Evolutionary conservation across 139 green algal species (phyloP).

Genomic region (Eudorina sp.): DNA sequence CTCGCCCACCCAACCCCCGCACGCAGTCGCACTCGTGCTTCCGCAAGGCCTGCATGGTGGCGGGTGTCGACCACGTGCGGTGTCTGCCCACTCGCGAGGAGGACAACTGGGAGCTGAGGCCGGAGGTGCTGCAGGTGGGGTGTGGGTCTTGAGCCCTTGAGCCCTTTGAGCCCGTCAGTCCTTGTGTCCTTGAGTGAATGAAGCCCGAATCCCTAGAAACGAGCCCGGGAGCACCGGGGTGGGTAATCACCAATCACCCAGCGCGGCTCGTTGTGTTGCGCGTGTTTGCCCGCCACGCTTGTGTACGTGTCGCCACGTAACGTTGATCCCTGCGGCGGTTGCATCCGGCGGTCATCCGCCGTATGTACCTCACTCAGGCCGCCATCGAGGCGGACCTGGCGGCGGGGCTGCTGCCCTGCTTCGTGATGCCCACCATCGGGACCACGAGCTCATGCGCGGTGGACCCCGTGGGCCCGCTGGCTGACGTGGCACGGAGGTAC

Average conservation of each 20-base stretch:
- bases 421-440: constrained; percentile 78
- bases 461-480: constrained; percentile 71
- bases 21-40: constrained; percentile 80
- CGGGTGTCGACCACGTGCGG: constrained; percentile 75
- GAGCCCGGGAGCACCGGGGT: too few relatives aligned
- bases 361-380: too few relatives aligned
- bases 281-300: too few relatives aligned
- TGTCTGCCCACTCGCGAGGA: constrained; percentile 61
- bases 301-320: too few relatives aligned
- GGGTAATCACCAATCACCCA: too few relatives aligned
- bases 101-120: constrained; percentile 70
- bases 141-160: too few relatives aligned
- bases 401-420: constrained; percentile 83
- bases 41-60: constrained; percentile 87
- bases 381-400: constrained; percentile 72
- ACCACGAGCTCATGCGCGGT: constrained; percentile 84
- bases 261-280: too few relatives aligned
- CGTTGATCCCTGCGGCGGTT: too few relatives aligned
- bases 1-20: neutral
- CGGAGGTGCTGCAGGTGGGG: constrained; percentile 59
- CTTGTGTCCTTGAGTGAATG: too few relatives aligned
- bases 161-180: too few relatives aligned
- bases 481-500: neutral
- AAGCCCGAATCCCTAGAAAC: too few relatives aligned
- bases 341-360: too few relatives aligned